Evolutionary conservation across 2,329 filamentous ascomycete genomes (phyloP).

Genomic region (Trichoderma koningiopsis): DNA sequence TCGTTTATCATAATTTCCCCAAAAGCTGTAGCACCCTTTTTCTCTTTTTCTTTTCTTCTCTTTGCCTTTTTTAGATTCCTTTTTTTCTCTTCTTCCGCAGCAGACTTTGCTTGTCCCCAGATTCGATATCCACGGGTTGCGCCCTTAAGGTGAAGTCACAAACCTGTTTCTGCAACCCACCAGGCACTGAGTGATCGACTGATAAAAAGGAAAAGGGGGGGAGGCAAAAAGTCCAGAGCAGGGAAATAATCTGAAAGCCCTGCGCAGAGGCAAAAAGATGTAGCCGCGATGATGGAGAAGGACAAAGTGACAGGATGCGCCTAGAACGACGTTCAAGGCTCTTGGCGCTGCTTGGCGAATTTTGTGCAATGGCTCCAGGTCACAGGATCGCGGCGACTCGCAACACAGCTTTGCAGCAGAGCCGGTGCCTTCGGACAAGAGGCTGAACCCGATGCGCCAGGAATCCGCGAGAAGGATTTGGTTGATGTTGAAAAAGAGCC

Average conservation of each 20-base stretch:
- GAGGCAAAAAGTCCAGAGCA: neutral
- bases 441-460: constrained; percentile 2
- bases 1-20: neutral
- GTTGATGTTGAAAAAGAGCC: constrained; percentile 10
- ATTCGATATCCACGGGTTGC: neutral
- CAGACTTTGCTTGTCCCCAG: neutral
- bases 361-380: neutral
- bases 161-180: neutral
- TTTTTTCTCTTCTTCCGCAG: neutral
- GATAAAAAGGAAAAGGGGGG: neutral
- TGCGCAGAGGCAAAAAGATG: neutral
- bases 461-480: constrained; percentile 9
- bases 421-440: neutral
- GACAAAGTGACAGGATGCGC: neutral
- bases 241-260: neutral
- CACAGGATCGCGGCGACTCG: neutral
- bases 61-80: too few relatives aligned
- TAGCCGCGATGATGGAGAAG: neutral
- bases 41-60: neutral
- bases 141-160: neutral
- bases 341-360: constrained; percentile 11
- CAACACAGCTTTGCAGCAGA: neutral
- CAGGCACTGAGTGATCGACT: neutral
- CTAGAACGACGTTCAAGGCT: neutral
- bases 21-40: neutral